Evolutionary conservation across 345 rosid species (phyloP), one percentile per base, ranked within the genome.

Genomic region (Turritis glabra): DNA sequence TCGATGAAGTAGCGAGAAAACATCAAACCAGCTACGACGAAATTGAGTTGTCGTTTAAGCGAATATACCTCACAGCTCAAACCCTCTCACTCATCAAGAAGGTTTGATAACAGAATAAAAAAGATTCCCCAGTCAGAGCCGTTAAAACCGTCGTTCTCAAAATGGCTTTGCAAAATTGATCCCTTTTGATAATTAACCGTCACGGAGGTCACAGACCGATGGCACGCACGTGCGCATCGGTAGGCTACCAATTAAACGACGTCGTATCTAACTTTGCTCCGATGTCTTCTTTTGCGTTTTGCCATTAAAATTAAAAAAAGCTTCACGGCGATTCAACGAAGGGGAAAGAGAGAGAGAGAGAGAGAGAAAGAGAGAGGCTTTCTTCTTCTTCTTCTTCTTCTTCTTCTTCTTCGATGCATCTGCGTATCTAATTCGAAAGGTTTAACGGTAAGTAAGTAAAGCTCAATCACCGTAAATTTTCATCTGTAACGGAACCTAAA

Each of bases 1-100:
- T 46, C 60, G 81, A 63, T 82, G 79, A 82, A 80, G 84, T 68
- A 7, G 17, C n/a, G 81, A 83, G 25, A 43, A 33, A 64, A 25
- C 67, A 54, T 69, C 71, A 69, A 59, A 60, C 46, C 48, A 53
- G 67, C 81, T 78, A 44, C n/a, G 70, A 44, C n/a, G 70, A 51
- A 75, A 22, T 33, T 67, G 62, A 38, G 54, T 50, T 76, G 68
- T 69, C 75, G 62, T 62, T 46, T 26, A 44, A 8, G 62, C 57
- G 76, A 76, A 76, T 76, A 68, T 70, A 29, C 79, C 70, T 51
- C 5, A 1, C 8, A 19, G 22, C 26, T 17, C 19, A 3, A 61
- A 61, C 23, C 58, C 41, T 76, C 70, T 76, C 0, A 5, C 0
- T 40, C 2, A 6, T 2, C 2, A 7, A 61, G 57, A 76, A 44